A percentile compares a stretch with the other conserved stretches of the same genome.
Conservation (phyloP, 2,329 filamentous ascomycete species). For the Metarhizium sp. region DNA sequence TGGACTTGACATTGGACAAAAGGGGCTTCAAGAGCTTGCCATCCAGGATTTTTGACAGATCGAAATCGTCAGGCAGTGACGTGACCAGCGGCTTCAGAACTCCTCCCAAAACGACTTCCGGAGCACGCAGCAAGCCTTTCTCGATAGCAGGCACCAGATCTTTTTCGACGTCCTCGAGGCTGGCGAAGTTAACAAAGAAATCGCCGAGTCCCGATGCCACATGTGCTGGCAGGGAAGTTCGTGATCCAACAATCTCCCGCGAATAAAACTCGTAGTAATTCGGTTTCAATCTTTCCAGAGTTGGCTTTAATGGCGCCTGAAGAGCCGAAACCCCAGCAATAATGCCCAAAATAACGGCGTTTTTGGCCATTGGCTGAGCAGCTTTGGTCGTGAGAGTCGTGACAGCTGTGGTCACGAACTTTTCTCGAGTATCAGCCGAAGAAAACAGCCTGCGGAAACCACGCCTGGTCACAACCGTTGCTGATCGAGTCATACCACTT, state of each 20-base stretch:
- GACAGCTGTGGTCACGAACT: conserved; percentile 54
- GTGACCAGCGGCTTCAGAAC: conserved; percentile 64
- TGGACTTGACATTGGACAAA: conserved; percentile 85
- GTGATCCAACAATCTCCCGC: conserved; percentile 76
- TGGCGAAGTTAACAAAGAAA: conserved; percentile 72
- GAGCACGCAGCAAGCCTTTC: conserved; percentile 79
- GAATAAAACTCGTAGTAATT: conserved; percentile 75
- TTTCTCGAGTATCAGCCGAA: conserved; percentile 42
- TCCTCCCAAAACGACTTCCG: conserved; percentile 78
- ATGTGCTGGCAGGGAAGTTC: conserved; percentile 59
- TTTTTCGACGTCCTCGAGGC: conserved; percentile 62
- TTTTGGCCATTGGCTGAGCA: conserved; percentile 52
- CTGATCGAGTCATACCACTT: conserved; percentile 59
- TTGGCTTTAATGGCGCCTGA: conserved; percentile 50
- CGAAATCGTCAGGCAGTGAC: conserved; percentile 59
- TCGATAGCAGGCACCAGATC: conserved; percentile 76
- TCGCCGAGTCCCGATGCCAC: conserved; percentile 65
- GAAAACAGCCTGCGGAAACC: conserved; percentile 68
- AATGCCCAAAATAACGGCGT: conserved; percentile 72
- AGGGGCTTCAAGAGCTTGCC: conserved; percentile 74
- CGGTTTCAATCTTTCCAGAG: conserved; percentile 56
- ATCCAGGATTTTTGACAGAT: conserved; percentile 67
- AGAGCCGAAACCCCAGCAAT: conserved; percentile 80
- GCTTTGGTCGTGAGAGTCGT: conserved; percentile 60
- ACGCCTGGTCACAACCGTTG: conserved; percentile 68